Conservation (phyloP, 2,329 filamentous ascomycete species). For the Fusarium equiseti region DNA sequence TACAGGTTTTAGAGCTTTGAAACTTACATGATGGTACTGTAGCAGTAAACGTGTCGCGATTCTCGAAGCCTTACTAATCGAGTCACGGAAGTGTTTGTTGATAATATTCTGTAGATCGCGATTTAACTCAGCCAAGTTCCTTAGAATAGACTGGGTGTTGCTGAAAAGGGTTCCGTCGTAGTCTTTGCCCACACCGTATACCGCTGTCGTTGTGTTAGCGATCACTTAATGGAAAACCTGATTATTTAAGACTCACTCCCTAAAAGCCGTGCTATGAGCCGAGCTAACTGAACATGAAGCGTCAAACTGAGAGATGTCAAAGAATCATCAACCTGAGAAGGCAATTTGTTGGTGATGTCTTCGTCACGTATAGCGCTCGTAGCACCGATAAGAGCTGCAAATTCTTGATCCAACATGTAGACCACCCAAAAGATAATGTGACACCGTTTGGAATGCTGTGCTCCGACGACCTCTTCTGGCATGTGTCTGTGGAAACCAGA, state of each 20-base stretch:
- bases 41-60: conserved; percentile 45
- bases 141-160: conserved; percentile 47
- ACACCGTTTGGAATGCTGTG: conserved; percentile 45
- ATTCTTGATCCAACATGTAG: conserved; percentile 49
- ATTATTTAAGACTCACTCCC: conserved; percentile 17
- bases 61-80: conserved; percentile 47
- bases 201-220: conserved; percentile 19
- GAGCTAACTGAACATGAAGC: conserved; percentile 45
- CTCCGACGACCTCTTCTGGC: conserved; percentile 40
- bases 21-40: conserved; percentile 45
- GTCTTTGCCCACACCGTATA: conserved; percentile 47
- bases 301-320: conserved; percentile 44
- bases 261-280: conserved; percentile 42
- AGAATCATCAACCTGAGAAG: conserved; percentile 47
- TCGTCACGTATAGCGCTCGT: conserved; percentile 48
- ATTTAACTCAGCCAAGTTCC: conserved; percentile 45
- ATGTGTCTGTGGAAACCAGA: conserved; percentile 49
- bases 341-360: conserved; percentile 48
- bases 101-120: conserved; percentile 46
- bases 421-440: conserved; percentile 50
- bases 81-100: conserved; percentile 47
- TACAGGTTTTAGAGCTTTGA: fast-evolving
- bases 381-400: conserved; percentile 46
- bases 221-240: fast-evolving
- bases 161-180: conserved; percentile 47